Base-by-base conservation (phyloP, 768 basidiomycete species). In the Phylloporus sp. region DNA sequence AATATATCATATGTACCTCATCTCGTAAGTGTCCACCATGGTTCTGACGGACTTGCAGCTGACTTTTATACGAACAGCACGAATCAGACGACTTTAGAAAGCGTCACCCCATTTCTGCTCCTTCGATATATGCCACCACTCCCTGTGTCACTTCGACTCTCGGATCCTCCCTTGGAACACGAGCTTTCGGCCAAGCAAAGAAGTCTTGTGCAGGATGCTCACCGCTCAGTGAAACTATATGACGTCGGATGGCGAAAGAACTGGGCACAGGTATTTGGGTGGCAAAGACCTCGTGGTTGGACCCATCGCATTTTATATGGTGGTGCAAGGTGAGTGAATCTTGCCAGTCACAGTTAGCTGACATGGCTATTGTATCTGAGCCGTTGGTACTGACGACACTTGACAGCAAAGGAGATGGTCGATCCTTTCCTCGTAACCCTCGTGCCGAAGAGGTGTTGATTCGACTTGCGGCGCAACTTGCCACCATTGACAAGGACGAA, bases 51-150 rank as follows among this genome's bases (percentile, higher is more conserved):
- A 36, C 35, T 22, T 10, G 29, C 27, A 48, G n/a, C 3, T 13
- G 15, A 43, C 27, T 52, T 42, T 49, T 34, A 2, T 9, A 13
- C 22, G 28, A 47, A 29, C 53, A 91, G 88, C 31, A 90, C 85
- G 24, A 92, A 92, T 63, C 88, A 91, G 70, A 91, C 90, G n/a
- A 92, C 90, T 0, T 56, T 91, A 20, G 90, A 92, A 62, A 76
- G 81, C 50, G 75, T 91, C 34, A 81, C 88, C 0, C 88, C 88
- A 2, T 91, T 87, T 66, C 65, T 86, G 24, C 74, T 92, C 13
- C 74, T 93, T 45, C 81, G 85, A 49, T 70, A 88, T 59, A 72
- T 91, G 24, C 86, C 90, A 28, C 78, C 79, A 4, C 72, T 87
- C 11, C 84, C 83, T 29, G 43, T 27, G 34, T 58, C 60, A 29